These are phyloP conservation scores for Suillus bovinus DNA, from an alignment of 768 basidiomycete genomes.

Conservation along the genomic window DNA sequence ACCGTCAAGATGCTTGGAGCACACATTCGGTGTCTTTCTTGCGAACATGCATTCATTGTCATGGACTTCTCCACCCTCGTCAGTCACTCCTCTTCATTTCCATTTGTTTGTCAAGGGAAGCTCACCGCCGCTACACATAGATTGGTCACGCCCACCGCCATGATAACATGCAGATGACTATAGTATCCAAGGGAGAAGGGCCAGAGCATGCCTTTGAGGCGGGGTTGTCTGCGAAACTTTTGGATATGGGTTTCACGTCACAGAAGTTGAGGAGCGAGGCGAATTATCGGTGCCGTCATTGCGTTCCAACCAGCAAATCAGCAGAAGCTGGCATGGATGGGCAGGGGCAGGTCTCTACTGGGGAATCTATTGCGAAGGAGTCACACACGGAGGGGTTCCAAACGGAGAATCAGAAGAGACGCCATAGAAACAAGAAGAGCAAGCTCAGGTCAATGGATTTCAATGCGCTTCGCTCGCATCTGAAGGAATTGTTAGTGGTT, in stretches of 20 bases:
- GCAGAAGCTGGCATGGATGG: background rate
- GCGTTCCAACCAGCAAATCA: slow-evolving; percentile 22
- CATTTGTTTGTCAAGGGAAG: background rate
- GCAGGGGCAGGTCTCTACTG: background rate
- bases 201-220: slow-evolving; percentile 20
- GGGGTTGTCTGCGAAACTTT: slow-evolving; percentile 22
- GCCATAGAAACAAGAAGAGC: slow-evolving; percentile 11
- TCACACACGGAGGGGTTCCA: background rate
- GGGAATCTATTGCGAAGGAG: background rate
- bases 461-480: slow-evolving; percentile 61
- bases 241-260: slow-evolving; percentile 21
- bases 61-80: slow-evolving; percentile 52
- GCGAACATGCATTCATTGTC: slow-evolving; percentile 43
- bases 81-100: slow-evolving; percentile 18
- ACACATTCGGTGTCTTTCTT: slow-evolving; percentile 49
- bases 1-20: slow-evolving; percentile 26
- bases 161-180: slow-evolving; percentile 44
- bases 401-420: slow-evolving; percentile 5
- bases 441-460: slow-evolving; percentile 41
- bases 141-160: slow-evolving; percentile 68
- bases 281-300: slow-evolving; percentile 58
- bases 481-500: slow-evolving; percentile 56
- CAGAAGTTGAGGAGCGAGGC: slow-evolving; percentile 34
- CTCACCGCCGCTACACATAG: slow-evolving; percentile 33
- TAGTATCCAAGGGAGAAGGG: slow-evolving; percentile 24